Evolutionary conservation across 129 eudicot species (phyloP).

Genomic region (Centaurea solstitialis): DNA sequence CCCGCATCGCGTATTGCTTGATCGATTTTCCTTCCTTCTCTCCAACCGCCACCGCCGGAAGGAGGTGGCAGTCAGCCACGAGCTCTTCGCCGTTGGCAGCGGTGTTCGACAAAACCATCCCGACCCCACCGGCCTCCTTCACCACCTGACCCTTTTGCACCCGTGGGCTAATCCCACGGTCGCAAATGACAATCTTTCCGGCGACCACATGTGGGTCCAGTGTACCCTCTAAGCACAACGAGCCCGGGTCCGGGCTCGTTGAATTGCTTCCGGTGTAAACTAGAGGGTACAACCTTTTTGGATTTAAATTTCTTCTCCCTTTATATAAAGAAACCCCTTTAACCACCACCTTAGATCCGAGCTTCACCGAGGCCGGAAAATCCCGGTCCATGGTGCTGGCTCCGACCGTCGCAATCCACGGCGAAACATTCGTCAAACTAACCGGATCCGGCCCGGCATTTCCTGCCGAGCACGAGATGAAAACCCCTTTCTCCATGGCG

Average conservation of each 20-base stretch:
- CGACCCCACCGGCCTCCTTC: constrained; percentile 86
- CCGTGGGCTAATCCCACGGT: constrained; percentile 86
- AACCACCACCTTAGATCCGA: constrained; percentile 52
- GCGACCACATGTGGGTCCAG: constrained; percentile 59
- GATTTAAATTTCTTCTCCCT: constrained; percentile 52
- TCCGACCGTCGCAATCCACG: constrained; percentile 88
- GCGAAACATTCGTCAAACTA: constrained; percentile 84
- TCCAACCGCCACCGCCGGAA: constrained; percentile 85
- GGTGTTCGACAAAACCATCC: constrained; percentile 87
- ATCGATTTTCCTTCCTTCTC: constrained; percentile 63
- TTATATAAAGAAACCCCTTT: constrained; percentile 77
- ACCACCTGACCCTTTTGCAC: constrained; percentile 95
- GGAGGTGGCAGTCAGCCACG: constrained; percentile 85
- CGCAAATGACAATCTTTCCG: constrained; percentile 86
- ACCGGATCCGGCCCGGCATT: constrained; percentile 90
- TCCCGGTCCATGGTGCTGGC: constrained; percentile 97
- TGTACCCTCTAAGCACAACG: constrained; percentile 85
- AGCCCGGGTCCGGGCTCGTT: constrained; percentile 64
- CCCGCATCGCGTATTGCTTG: constrained; percentile 55
- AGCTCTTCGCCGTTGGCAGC: constrained; percentile 86
- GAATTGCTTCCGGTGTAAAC: constrained; percentile 76
- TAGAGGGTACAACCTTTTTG: constrained; percentile 50
- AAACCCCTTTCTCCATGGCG: constrained; percentile 87
- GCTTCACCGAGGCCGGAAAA: constrained; percentile 64
- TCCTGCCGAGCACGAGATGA: constrained; percentile 94